These are phyloP conservation scores for Pterocarpus macrocarpus DNA, from an alignment of 306 rosid species.

Conservation along the genomic window DNA sequence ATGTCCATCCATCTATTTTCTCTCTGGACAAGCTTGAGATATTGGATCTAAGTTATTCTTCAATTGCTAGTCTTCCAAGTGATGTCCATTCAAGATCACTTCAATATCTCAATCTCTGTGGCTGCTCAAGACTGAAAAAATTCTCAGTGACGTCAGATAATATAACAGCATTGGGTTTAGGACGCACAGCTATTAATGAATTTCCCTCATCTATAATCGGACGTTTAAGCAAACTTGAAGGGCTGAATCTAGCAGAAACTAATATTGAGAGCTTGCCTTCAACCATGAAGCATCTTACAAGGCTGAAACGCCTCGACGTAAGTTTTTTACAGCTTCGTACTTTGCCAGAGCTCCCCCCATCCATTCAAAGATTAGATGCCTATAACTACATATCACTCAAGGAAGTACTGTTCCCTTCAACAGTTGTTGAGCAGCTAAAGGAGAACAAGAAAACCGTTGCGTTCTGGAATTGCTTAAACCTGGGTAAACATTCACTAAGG, in stretches of 20 bases:
- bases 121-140: background rate
- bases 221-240: conserved; percentile 26
- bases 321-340: background rate
- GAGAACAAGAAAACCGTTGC: background rate
- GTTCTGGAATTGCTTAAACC: conserved; percentile 25
- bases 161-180: background rate
- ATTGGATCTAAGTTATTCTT: background rate
- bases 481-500: conserved; percentile 2
- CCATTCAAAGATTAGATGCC: background rate
- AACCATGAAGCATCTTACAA: background rate
- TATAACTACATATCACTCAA: background rate
- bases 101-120: background rate
- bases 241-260: background rate
- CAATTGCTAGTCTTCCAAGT: background rate
- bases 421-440: background rate
- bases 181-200: background rate
- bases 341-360: conserved; percentile 25
- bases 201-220: background rate
- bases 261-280: background rate
- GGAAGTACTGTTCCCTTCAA: conserved; percentile 15
- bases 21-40: conserved; percentile 5
- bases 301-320: background rate
- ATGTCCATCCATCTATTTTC: conserved; percentile 22
- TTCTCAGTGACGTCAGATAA: background rate
- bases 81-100: background rate